Evolutionary conservation across 768 basidiomycete species (phyloP), one percentile per base, ranked within the genome.

Genomic region (Leucosporidium yakuticum): DNA sequence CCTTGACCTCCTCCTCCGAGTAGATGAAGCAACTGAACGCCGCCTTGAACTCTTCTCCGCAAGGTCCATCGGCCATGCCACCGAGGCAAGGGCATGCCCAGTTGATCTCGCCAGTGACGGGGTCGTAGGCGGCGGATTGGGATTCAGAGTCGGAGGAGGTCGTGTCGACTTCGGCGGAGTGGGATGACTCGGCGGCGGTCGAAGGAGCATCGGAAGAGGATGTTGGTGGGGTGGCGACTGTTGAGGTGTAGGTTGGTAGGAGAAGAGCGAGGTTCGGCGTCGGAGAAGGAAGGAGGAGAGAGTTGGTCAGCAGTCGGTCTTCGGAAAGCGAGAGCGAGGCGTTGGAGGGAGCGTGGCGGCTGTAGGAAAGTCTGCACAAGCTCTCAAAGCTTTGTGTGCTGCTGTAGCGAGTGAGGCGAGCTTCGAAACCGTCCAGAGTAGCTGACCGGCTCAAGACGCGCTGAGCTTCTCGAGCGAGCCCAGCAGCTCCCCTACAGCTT

Each of bases 51-150:
- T 97, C 84, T 69, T 84, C 83, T 14, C 96, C 96, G 76, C 96
- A 99, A 15, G 93, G 92, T 9, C 96, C 95, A 76, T 98, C 83
- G 15, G 95, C 95, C 96, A 99, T 97, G 60, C 96, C 96, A 39
- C 96, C 96, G 12, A 99, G 85, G 78, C 96, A 98, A 2, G 96
- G 92, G 79, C 96, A 99, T 77, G 97, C 96, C 96, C 96, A 99
- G 81, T 99, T 99, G 76, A 99, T 98, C 83, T 97, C 93, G 54
- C 96, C 96, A 2, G 96, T 99, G 70, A 86, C 92, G 25, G 94
- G 94, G 80, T 99, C 89, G 83, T 85, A 98, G 7, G 96, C 95
- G 49, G 84, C 84, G 1, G 64, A 47, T 48, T 72, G 70, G 36
- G 57, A 20, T 14, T 29, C 57, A 6, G 48, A n/a, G 55, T 31